Evolutionary conservation across 805 yeast genomes (phyloP).

Genomic region (Clavispora carvajalis): DNA sequence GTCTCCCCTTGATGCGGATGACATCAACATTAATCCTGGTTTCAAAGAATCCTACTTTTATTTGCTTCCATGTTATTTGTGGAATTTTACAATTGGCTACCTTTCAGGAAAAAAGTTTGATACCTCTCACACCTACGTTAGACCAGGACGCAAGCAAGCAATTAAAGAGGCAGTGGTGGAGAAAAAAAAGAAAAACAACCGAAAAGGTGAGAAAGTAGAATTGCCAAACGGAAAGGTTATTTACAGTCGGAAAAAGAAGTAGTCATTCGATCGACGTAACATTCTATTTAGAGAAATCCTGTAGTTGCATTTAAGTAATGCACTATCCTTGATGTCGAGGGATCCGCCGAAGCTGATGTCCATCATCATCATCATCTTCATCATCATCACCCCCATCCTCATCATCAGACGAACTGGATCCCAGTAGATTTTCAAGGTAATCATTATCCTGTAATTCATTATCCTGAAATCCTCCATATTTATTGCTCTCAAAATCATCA

Average conservation of each 20-base stretch:
- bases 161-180: constrained; percentile 5
- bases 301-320: too few species aligned
- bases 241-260: constrained; percentile 19
- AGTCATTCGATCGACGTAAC: too few species aligned
- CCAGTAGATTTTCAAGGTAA: constrained; percentile 36
- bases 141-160: constrained; percentile 9
- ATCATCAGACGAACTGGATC: constrained; percentile 40
- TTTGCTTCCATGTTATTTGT: constrained; percentile 36
- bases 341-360: constrained; percentile 39
- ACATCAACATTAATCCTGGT: constrained; percentile 42
- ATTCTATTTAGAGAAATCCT: too few species aligned
- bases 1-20: constrained; percentile 42
- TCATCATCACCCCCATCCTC: too few species aligned
- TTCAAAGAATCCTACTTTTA: constrained; percentile 45
- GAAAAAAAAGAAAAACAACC: constrained; percentile 23
- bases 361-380: constrained; percentile 26
- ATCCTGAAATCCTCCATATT: constrained; percentile 2
- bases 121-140: constrained; percentile 15
- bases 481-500: constrained; percentile 24
- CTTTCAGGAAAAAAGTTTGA: constrained; percentile 13
- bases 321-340: constrained; percentile 27
- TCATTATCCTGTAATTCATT: constrained; percentile 22
- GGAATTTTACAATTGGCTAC: constrained; percentile 44
- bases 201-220: constrained; percentile 40
- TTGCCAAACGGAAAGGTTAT: constrained; percentile 62